phyloP scores from a whole-genome alignment of 495 filamentous ascomycete genomes.

The Parathielavia appendiculata region DNA sequence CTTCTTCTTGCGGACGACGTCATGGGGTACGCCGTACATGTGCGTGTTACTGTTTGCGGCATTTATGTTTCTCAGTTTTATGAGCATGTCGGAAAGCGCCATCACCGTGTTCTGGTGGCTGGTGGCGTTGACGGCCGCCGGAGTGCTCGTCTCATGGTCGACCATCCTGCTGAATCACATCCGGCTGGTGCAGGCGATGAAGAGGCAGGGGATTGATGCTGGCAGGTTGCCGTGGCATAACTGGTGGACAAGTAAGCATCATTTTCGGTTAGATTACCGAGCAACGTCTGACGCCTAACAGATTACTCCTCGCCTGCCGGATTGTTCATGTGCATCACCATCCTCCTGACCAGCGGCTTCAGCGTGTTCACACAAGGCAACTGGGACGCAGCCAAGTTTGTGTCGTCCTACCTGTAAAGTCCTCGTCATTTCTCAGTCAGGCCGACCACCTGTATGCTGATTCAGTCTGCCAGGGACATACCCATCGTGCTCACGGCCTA shows the following conservation, averaged over 20 bases:
- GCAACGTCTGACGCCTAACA: slow-evolving; percentile 11
- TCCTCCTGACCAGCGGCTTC: slow-evolving; percentile 47
- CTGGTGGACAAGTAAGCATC: slow-evolving; percentile 37
- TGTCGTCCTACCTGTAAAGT: slow-evolving; percentile 48
- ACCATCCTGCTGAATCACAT: slow-evolving; percentile 46
- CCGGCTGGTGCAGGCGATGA: slow-evolving; percentile 40
- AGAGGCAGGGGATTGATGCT: slow-evolving; percentile 36
- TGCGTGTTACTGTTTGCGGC: slow-evolving; percentile 49
- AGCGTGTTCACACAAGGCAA: slow-evolving; percentile 45
- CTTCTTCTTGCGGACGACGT: slow-evolving; percentile 53
- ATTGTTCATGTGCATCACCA: slow-evolving; percentile 42
- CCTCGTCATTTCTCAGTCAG: background rate
- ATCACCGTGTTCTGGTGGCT: slow-evolving; percentile 59
- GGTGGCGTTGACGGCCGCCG: slow-evolving; percentile 51
- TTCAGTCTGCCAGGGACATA: slow-evolving; percentile 40
- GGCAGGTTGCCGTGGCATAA: slow-evolving; percentile 43
- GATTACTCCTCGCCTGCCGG: slow-evolving; percentile 35
- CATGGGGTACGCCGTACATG: slow-evolving; percentile 57
- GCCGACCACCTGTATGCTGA: background rate
- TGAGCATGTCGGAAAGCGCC: slow-evolving; percentile 52
- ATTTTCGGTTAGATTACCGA: background rate
- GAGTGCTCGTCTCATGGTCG: slow-evolving; percentile 52
- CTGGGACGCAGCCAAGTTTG: slow-evolving; percentile 44
- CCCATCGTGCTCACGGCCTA: slow-evolving; percentile 50
- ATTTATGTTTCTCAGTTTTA: slow-evolving; percentile 55